Base-by-base conservation (phyloP, 1,284 basidiomycete species). In the Rhizopogon parksii region DNA sequence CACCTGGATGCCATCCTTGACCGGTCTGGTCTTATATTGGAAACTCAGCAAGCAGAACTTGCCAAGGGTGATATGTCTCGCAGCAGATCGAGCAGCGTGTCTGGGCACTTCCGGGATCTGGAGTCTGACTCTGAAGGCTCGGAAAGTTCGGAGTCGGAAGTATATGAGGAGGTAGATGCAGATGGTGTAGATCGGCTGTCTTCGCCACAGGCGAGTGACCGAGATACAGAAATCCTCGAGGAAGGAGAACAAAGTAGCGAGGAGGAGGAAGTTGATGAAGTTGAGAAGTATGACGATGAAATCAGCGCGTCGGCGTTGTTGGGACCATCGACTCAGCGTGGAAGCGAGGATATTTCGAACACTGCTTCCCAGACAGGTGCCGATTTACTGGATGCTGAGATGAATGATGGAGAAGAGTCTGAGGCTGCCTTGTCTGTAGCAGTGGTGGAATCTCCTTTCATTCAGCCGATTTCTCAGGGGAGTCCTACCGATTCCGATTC, bases 1-100 rank as follows among this genome's bases (percentile, higher is more conserved):
- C 94, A 96, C 70, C 76, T 98, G 24, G 89, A 94, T 65, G 90
- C 86, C 2, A 92, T 98, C 58, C 73, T 98, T 36, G 82, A 93
- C 66, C 87, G 95, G 61, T 95, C 92, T 38, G 90, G 90, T 0
- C 84, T 88, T 48, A 83, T 96, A 59, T 73, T 97, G 52, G 85
- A 90, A 62, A 87, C 88, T 6, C 94, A 95, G 60, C 82, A 88
- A 38, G 75, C 79, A 1, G 86, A 88, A 59, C 69, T 93, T 40
- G 71, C 73, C 0, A 74, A 74, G 51, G 70, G 71, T 7, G 72
- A 75, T 46, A 39, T 68, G 9, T 72, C 70, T 42, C 69, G 72
- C 19, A 85, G 81, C 60, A 75, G 79, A 14, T 83, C 81, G 1
- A 74, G 70, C 46, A 82, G 79, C 47, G 64, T 75, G 36, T 78